These are phyloP conservation scores for Nemophila menziesii DNA, from an alignment of 257 asterid genomes.

Conservation along the genomic window DNA sequence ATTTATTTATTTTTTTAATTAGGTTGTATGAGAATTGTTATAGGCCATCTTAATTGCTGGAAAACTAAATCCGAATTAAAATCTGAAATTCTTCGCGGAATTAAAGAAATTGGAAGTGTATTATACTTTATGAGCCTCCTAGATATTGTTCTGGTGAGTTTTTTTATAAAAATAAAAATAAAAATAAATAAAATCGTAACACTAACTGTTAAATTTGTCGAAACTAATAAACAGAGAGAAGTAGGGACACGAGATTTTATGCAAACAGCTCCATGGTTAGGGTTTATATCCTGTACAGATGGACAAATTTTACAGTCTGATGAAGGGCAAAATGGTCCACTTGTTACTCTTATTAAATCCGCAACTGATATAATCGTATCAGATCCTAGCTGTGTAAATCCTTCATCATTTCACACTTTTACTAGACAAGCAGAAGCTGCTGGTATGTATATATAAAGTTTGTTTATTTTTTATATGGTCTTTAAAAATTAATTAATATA, in stretches of 20 bases:
- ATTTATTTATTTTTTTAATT: constrained; percentile 12
- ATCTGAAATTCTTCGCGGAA: constrained; percentile 74
- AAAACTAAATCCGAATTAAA: constrained; percentile 71
- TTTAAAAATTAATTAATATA: not conserved
- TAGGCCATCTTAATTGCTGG: constrained; percentile 87
- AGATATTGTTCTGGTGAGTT: constrained; percentile 81
- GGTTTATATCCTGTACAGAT: constrained; percentile 79
- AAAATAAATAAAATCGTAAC: too few species aligned
- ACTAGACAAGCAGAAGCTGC: constrained; percentile 99
- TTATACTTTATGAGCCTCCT: constrained; percentile 97
- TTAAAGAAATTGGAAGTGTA: constrained; percentile 90
- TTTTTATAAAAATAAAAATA: too few species aligned
- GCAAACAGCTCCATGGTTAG: constrained; percentile 99
- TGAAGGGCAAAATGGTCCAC: constrained; percentile 76
- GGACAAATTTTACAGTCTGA: constrained; percentile 75
- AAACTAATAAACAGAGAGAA: constrained; percentile 62
- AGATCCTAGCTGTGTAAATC: constrained; percentile 52
- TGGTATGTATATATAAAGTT: too few species aligned
- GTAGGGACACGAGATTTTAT: constrained; percentile 89
- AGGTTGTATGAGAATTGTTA: constrained; percentile 75
- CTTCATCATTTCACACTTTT: constrained; percentile 56
- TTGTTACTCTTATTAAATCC: constrained; percentile 74
- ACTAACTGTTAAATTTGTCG: constrained; percentile 7
- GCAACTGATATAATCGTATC: constrained; percentile 51
- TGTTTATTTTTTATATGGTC: not conserved